Evolutionary conservation across 768 basidiomycete species (phyloP).

Genomic region (Leccinellum albellum): DNA sequence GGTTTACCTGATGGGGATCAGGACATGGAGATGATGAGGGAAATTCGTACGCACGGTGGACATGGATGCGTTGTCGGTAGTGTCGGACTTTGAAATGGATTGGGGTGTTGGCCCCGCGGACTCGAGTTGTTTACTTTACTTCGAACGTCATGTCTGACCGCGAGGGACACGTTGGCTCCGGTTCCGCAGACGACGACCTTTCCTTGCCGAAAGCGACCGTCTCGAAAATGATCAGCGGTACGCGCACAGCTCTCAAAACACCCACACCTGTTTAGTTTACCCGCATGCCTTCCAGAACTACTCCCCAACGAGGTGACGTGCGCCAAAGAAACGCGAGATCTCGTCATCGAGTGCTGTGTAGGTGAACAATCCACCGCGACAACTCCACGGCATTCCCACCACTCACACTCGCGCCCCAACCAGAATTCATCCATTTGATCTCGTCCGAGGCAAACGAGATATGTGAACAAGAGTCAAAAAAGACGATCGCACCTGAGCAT

Average conservation of each 20-base stretch:
- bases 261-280: conserved; percentile 6
- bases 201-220: conserved; percentile 97
- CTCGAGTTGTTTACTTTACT: background rate
- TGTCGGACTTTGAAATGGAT: conserved; percentile 38
- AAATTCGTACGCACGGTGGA: conserved; percentile 31
- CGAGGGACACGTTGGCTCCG: conserved; percentile 68
- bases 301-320: conserved; percentile 85
- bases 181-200: conserved; percentile 83
- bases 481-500: conserved; percentile 98
- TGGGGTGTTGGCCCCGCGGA: background rate
- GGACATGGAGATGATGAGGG: conserved; percentile 53
- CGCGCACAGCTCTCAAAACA: conserved; percentile 9
- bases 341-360: conserved; percentile 98
- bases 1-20: conserved; percentile 63
- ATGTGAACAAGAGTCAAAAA: conserved; percentile 96
- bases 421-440: conserved; percentile 97
- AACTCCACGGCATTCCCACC: conserved; percentile 1
- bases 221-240: conserved; percentile 93
- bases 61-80: background rate
- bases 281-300: conserved; percentile 56
- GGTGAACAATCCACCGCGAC: conserved; percentile 60
- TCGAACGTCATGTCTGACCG: conserved; percentile 75
- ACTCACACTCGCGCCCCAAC: conserved; percentile 10
- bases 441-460: conserved; percentile 98
- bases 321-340: conserved; percentile 93